Evolutionary conservation across 805 yeast genomes (phyloP), one percentile per base, ranked within the genome.

Genomic region (Suhomyces sp.): DNA sequence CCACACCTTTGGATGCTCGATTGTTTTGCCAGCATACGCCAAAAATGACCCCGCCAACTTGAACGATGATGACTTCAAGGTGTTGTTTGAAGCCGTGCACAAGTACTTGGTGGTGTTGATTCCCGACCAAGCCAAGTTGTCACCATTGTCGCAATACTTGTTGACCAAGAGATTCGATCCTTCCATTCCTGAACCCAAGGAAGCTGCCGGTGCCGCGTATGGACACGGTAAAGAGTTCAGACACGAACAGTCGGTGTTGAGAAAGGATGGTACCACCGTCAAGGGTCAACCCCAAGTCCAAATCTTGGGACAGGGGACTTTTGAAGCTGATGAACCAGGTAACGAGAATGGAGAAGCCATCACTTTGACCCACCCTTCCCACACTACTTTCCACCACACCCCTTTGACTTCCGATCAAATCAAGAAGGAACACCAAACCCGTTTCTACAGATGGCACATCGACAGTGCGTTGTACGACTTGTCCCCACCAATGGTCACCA

Each of bases 371-470:
- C 96, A 88, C 54, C 96, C 96, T 29, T 80, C 87, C 2, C 96
- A 88, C 57, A 76, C 77, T 47, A 72, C 81, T 2, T 88, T 88
- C 74, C 96, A 88, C 64, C 80, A 81, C 47, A 63, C 71, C 10
- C 71, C 79, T 1, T 70, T 88, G 43, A 66, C 80, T 12, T 72
- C 75, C n/a, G 80, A 79, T 28, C 77, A 87, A 46, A 74, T 82
- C 43, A 74, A 68, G 65, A 33, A 54, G 1, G 68, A 75, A 16
- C 76, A 80, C 33, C 74, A 76, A 58, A 88, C 96, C 2, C 73
- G 95, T 50, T 88, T 81, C 58, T 88, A 87, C 74, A 76, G 96
- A 63, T 88, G 96, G 96, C 96, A 88, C 63, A 86, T 88, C 46
- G 96, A 88, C 60, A 81, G 93, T 23, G 96, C 96, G 4, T 71